A percentile compares a stretch with the other conserved stretches of the same genome.
Evolutionary conservation across 2,329 filamentous ascomycete species (phyloP).

Genomic region (Aspergillus sp.): DNA sequence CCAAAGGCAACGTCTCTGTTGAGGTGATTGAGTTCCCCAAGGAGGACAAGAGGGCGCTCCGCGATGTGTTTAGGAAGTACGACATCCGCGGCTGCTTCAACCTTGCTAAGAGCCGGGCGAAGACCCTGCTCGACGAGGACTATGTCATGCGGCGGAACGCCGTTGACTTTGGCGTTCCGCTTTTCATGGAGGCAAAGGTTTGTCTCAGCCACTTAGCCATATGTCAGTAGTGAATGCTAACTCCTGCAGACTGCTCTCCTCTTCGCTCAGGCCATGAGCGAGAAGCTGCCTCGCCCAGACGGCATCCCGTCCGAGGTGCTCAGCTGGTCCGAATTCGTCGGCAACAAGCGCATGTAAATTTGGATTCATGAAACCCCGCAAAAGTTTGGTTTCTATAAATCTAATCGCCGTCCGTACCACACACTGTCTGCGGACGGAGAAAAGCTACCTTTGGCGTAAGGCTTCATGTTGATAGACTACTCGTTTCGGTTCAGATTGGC

Average conservation of each 20-base stretch:
- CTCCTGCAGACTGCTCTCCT: slow-evolving; percentile 71
- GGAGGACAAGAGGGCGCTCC: slow-evolving; percentile 86
- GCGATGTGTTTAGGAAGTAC: slow-evolving; percentile 94
- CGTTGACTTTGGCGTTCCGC: slow-evolving; percentile 92
- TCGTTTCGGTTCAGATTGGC: slow-evolving; percentile 12
- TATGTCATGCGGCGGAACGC: slow-evolving; percentile 98
- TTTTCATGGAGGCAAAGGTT: slow-evolving; percentile 98
- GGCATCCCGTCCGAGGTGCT: slow-evolving; percentile 86
- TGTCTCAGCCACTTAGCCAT: no score
- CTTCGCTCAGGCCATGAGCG: slow-evolving; percentile 93
- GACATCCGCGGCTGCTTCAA: slow-evolving; percentile 96
- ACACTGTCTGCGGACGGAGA: slow-evolving; percentile 9
- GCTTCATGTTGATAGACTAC: slow-evolving; percentile 24
- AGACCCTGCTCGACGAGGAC: slow-evolving; percentile 80
- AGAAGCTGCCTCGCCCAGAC: slow-evolving; percentile 81
- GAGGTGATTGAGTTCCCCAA: slow-evolving; percentile 96
- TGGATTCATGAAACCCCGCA: slow-evolving; percentile 11
- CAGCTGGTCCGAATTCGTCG: slow-evolving; percentile 92
- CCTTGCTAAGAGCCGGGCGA: slow-evolving; percentile 72
- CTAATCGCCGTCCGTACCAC: slow-evolving; percentile 11
- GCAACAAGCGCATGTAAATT: slow-evolving; percentile 42
- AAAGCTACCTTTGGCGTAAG: slow-evolving; percentile 17
- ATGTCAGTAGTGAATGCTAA: slow-evolving; percentile 16
- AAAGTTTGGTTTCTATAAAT: slow-evolving; percentile 7
- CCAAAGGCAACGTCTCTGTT: slow-evolving; percentile 59